A percentile compares a stretch with the other conserved stretches of the same genome.
These are phyloP conservation scores for Lagenidium giganteum DNA, from an alignment of 352 stramenopile species.

Conservation along the genomic window DNA sequence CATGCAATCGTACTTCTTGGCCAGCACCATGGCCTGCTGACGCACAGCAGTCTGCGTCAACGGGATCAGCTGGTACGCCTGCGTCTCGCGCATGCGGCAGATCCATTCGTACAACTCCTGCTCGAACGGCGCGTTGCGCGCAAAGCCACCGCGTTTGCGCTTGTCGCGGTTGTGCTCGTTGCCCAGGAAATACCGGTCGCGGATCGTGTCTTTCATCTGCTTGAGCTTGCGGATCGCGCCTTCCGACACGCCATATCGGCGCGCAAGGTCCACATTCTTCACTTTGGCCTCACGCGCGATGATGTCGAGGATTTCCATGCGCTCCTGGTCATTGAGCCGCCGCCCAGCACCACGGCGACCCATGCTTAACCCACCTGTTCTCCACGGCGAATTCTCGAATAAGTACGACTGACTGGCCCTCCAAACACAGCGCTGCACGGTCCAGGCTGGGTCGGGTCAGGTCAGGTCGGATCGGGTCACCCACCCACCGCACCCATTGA, in stretches of 20 bases:
- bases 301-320: conserved; percentile 87
- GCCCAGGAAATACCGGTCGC: conserved; percentile 75
- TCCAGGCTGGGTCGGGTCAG: too few relatives aligned
- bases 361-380: conserved; percentile 25
- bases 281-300: conserved; percentile 76
- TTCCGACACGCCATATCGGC: conserved; percentile 82
- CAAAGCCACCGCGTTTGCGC: conserved; percentile 80
- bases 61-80: conserved; percentile 79
- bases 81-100: conserved; percentile 71
- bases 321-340: conserved; percentile 84
- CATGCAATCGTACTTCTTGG: conserved; percentile 85
- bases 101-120: conserved; percentile 86
- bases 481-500: too few relatives aligned
- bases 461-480: too few relatives aligned
- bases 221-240: conserved; percentile 86
- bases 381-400: conserved; percentile 19
- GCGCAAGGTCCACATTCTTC: conserved; percentile 83
- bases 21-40: conserved; percentile 77
- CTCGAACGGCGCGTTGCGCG: conserved; percentile 80
- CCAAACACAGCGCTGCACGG: not conserved
- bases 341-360: conserved; percentile 67
- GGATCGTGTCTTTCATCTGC: conserved; percentile 83
- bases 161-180: conserved; percentile 86
- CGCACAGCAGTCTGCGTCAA: conserved; percentile 81
- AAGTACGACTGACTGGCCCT: conserved; percentile 24